phyloP scores from a whole-genome alignment of 768 basidiomycete species.

The Crassisporium funariophilum region DNA sequence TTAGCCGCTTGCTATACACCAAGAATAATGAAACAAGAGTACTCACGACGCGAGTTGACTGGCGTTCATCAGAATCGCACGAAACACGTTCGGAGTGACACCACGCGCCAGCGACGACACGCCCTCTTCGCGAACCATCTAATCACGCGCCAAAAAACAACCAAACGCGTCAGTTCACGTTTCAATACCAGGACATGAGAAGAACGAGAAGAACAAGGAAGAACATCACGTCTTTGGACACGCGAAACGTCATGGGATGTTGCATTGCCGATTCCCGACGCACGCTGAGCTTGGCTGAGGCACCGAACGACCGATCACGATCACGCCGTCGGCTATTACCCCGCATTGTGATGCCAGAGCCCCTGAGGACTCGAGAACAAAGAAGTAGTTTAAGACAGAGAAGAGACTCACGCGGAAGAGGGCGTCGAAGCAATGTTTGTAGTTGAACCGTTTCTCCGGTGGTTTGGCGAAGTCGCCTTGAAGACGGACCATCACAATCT shows the following conservation, averaged over 20 bases:
- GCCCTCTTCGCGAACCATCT: constrained; percentile 92
- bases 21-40: neutral
- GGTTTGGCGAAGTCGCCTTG: constrained; percentile 92
- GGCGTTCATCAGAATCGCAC: constrained; percentile 88
- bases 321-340: too few species aligned
- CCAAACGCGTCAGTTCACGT: neutral
- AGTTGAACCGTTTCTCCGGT: constrained; percentile 85
- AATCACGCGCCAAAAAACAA: neutral
- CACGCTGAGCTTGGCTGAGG: too few species aligned
- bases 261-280: too few species aligned
- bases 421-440: constrained; percentile 88
- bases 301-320: too few species aligned
- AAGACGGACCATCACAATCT: constrained; percentile 85
- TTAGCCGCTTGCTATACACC: too few species aligned
- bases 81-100: constrained; percentile 81
- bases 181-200: constrained; percentile 1
- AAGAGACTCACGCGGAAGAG: constrained; percentile 68
- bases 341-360: too few species aligned
- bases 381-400: neutral
- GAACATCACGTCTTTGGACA: too few species aligned
- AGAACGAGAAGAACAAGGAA: constrained; percentile 1
- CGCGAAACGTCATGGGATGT: too few species aligned
- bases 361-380: neutral
- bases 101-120: constrained; percentile 74
- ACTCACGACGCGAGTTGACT: constrained; percentile 88